Conservation (phyloP, 192 early-diverging fungal genomes). For the Physocladia obscura region DNA sequence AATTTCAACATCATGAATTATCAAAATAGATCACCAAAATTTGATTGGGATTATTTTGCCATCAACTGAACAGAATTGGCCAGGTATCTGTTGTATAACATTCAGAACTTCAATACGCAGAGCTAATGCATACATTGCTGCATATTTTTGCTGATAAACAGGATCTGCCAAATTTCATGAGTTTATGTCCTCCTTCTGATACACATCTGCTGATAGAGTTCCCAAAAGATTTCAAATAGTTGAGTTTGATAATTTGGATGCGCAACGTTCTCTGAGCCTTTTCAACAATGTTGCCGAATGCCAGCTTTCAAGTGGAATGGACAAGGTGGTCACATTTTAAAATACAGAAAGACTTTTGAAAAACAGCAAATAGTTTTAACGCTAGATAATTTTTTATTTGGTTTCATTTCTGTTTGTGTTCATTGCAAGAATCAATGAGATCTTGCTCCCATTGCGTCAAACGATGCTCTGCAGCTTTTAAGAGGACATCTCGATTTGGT, state of each 20-base stretch:
- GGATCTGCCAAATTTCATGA: conserved; percentile 95
- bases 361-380: no score
- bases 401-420: conserved; percentile 1
- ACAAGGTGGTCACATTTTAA: conserved; percentile 68
- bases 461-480: conserved; percentile 56
- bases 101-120: conserved; percentile 90
- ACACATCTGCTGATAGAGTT: no score
- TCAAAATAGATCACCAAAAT: conserved; percentile 88
- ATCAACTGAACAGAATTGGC: conserved; percentile 92
- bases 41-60: conserved; percentile 93
- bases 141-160: conserved; percentile 98
- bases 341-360: no score
- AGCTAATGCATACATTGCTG: conserved; percentile 82
- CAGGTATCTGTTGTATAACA: conserved; percentile 85
- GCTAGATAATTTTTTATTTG: no score
- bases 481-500: conserved; percentile 27
- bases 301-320: conserved; percentile 91
- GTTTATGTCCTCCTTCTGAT: no score
- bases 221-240: conserved; percentile 88
- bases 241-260: conserved; percentile 72
- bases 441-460: conserved; percentile 68
- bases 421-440: conserved; percentile 56
- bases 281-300: conserved; percentile 90
- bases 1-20: not conserved
- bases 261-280: conserved; percentile 81